Base-by-base conservation (phyloP, 2,329 filamentous ascomycete species). In the Fusarium sp. region DNA sequence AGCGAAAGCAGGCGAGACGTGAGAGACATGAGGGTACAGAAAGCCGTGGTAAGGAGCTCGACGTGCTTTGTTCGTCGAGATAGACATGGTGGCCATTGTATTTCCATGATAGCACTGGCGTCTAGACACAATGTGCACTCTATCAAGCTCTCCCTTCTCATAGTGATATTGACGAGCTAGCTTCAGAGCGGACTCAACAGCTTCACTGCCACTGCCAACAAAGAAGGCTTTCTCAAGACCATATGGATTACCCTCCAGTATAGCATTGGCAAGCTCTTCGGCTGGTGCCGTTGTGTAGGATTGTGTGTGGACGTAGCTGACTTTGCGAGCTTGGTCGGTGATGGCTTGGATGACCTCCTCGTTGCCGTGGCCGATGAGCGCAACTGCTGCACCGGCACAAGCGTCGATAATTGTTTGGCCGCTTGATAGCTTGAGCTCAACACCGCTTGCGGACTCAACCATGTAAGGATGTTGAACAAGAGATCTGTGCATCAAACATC, bases 131-230 rank as follows among this genome's bases (percentile, higher is more conserved):
- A 69, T 63, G 1, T 69, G 42, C 8, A 69, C 24, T 39, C 58
- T 55, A 0, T 56, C 65, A 0, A 50, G 15, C 9, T 63, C 50
- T 2, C 65, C 66, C 15, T 45, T 63, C 7, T 69, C 66, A 22
- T 63, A 69, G 39, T 81, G 84, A 59, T 87, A 88, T 67, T 88
- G 86, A 4, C 84, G 75, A 0, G 85, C 85, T 8, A 87, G 77
- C 68, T 88, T 88, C 47, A 88, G 63, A 0, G 84, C 83, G 0
- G 85, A 82, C 69, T 89, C 87, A 17, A 83, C 82, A 1, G 86
- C 86, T 55, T 82, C 81, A 36, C 78, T 79, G 6, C 79, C 75
- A 30, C 76, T 74, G 0, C 75, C 69, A 22, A 78, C 68, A 24
- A 79, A 77, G 26, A 78, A 76, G 1, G 76, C 78, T 26, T 79